Evolutionary conservation across 768 basidiomycete genomes (phyloP), one percentile per base, ranked within the genome.

Genomic region (Tubosaeta sp.): DNA sequence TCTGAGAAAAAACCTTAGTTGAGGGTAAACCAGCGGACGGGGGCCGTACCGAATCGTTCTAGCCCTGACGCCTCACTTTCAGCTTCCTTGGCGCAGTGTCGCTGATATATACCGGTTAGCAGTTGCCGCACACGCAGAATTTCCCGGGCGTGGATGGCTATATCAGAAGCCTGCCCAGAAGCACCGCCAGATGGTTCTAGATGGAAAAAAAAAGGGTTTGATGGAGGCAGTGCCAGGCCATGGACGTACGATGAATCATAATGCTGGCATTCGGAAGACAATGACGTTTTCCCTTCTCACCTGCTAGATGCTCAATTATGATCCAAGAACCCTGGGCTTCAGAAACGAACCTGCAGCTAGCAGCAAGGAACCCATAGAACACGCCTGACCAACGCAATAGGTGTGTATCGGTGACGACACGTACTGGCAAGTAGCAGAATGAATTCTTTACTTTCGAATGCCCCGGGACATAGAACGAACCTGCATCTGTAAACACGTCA

Each of bases 121-220:
- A 86, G 68, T 54, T 88, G 81, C 39, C 94, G 80, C 55, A 94
- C 86, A 36, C 94, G 84, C 24, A 98, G 78, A 61, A 98, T 98
- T 71, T 97, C 94, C 67, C 88, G 90, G 4, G 95, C 95, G 64
- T 95, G 92, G 55, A 95, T 94, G n/a, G 93, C 91, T 59, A 98
- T 95, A 70, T 98, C 95, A 35, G 87, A 86, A 19, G 95, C 95
- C 67, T 95, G 94, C 4, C 95, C 95, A 27, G 89, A 88, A 40
- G 94, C 94, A 34, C 94, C 95, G 48, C 95, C 95, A 31, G 93
- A 95, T 0, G 95, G 95, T 70, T 98, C 94, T 96, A 72, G 41
- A 46, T 44, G 41, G 36, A 51, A 40, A 29, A 39, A 39, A 19
- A 47, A 36, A 61, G 13, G 58, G 52, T 41, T 50, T 44, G 39